Conservation (phyloP, 2,329 filamentous ascomycete genomes). For the Helotiales sp. region DNA sequence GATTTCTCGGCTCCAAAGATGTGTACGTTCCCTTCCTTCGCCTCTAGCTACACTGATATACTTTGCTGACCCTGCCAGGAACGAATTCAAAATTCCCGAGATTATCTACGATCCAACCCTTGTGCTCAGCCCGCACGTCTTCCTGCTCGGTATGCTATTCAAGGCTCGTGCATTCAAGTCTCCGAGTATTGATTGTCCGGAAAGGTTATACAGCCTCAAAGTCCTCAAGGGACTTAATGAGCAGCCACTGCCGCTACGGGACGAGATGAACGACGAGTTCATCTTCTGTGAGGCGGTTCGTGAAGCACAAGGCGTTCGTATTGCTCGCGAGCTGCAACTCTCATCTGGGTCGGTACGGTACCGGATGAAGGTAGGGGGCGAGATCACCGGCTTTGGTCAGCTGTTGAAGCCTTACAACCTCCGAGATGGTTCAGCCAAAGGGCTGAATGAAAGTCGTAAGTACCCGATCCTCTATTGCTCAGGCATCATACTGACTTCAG, state of each 20-base stretch:
- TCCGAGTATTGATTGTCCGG: neutral
- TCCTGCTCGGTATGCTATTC: neutral
- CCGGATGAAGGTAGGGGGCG: neutral
- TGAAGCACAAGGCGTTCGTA: neutral
- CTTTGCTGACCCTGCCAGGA: too few species aligned
- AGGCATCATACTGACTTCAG: neutral
- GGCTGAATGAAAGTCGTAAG: constrained; percentile 2
- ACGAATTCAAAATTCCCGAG: neutral
- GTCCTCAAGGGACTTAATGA: neutral
- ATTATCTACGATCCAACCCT: neutral
- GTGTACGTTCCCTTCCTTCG: too few species aligned
- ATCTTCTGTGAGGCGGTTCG: neutral
- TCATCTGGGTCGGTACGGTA: neutral
- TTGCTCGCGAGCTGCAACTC: neutral
- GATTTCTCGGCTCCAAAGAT: too few species aligned
- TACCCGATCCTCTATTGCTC: neutral
- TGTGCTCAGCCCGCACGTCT: too few species aligned
- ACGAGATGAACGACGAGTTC: too few species aligned
- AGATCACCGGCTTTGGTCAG: neutral
- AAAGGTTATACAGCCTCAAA: neutral
- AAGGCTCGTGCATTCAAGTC: neutral
- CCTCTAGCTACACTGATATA: too few species aligned
- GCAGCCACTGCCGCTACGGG: too few species aligned
- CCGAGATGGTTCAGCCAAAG: constrained; percentile 4
- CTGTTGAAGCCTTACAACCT: constrained; percentile 1